phyloP scores from a whole-genome alignment of 2,329 filamentous ascomycete genomes.

The Trematosphaeria pertusa region DNA sequence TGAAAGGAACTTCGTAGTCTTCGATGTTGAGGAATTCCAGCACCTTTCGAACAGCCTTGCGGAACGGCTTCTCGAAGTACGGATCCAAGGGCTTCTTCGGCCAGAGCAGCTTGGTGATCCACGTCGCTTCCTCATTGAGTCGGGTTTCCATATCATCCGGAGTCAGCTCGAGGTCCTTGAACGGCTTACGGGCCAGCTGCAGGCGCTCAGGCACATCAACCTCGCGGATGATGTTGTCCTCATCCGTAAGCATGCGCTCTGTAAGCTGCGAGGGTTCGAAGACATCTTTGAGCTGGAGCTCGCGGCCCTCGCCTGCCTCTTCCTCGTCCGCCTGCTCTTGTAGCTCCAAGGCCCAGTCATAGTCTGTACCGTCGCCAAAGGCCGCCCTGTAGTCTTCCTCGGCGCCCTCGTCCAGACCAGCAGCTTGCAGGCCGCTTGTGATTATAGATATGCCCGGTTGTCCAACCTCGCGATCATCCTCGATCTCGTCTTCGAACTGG shows the following conservation, averaged over 20 bases:
- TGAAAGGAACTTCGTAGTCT: conserved; percentile 94
- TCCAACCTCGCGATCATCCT: conserved; percentile 84
- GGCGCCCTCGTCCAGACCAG: conserved; percentile 88
- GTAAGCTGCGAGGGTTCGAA: conserved; percentile 95
- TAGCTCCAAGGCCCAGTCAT: conserved; percentile 89
- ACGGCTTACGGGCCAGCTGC: conserved; percentile 87
- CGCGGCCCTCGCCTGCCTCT: conserved; percentile 78
- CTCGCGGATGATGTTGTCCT: conserved; percentile 88
- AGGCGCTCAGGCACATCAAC: conserved; percentile 93
- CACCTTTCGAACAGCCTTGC: conserved; percentile 87
- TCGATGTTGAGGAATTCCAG: conserved; percentile 95
- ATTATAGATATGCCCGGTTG: conserved; percentile 75
- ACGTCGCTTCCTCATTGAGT: conserved; percentile 83
- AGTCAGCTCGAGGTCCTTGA: conserved; percentile 80
- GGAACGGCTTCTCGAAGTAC: conserved; percentile 82
- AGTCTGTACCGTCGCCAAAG: conserved; percentile 94
- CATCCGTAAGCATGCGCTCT: conserved; percentile 94
- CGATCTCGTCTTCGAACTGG: conserved; percentile 80
- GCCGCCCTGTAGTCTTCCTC: conserved; percentile 96
- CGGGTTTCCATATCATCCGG: conserved; percentile 71
- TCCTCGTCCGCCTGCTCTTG: conserved; percentile 85
- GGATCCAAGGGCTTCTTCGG: conserved; percentile 79
- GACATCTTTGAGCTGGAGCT: conserved; percentile 93
- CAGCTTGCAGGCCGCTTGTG: conserved; percentile 75
- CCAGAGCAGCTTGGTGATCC: conserved; percentile 91